Evolutionary conservation across 306 rosid genomes (phyloP).

Genomic region (Sechiopsis laciniata): DNA sequence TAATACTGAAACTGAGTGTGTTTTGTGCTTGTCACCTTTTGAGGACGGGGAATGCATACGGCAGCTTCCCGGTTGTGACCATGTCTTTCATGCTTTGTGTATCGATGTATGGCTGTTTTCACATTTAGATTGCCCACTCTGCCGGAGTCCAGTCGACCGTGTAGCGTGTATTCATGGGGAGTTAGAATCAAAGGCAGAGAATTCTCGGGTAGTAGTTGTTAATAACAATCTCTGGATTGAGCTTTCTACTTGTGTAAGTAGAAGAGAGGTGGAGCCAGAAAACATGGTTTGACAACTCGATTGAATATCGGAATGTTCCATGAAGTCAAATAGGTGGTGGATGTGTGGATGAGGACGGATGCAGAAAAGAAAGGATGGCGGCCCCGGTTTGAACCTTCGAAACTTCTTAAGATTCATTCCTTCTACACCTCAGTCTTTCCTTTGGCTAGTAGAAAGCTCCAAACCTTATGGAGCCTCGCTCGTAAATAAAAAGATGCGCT

Average conservation of each 20-base stretch:
- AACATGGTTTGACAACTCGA: conserved; percentile 1
- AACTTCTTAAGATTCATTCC: too few species aligned
- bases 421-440: too few species aligned
- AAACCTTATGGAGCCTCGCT: too few species aligned
- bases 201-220: conserved; percentile 1
- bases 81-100: conserved; percentile 27
- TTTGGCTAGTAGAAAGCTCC: too few species aligned
- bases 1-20: conserved; percentile 6
- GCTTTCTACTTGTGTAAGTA: not conserved
- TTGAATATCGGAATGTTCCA: not conserved
- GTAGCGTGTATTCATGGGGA: not conserved
- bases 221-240: conserved; percentile 10
- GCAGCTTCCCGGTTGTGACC: conserved; percentile 27
- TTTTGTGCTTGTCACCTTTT: conserved; percentile 23
- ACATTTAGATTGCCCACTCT: conserved; percentile 23
- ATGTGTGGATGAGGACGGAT: too few species aligned
- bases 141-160: conserved; percentile 7
- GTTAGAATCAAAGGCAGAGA: not conserved
- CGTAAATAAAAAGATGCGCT: too few species aligned
- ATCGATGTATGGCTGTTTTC: conserved; percentile 26
- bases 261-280: not conserved
- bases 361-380: too few species aligned
- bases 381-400: too few species aligned
- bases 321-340: too few species aligned
- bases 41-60: conserved; percentile 24